Evolutionary conservation across 805 yeast genomes (phyloP).

Genomic region (Wickerhamiella qilinensis): DNA sequence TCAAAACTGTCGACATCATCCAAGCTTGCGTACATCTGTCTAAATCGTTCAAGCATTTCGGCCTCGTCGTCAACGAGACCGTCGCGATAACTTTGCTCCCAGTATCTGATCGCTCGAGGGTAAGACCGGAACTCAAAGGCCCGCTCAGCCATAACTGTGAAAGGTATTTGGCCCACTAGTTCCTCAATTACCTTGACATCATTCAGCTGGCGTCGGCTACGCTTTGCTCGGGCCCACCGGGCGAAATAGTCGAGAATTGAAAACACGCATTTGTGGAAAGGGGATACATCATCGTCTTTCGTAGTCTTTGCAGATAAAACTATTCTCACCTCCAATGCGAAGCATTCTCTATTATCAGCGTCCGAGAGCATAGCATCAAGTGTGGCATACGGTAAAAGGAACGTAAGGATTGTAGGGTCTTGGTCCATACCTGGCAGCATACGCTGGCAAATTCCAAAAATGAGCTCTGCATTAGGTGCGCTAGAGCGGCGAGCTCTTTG

Average conservation of each 20-base stretch:
- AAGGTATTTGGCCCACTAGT: slow-evolving; percentile 29
- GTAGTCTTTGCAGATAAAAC: slow-evolving; percentile 36
- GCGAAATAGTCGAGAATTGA: slow-evolving; percentile 68
- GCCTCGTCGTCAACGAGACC: slow-evolving; percentile 14
- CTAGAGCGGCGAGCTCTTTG: slow-evolving; percentile 25
- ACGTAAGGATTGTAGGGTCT: slow-evolving; percentile 37
- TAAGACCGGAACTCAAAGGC: slow-evolving; percentile 73
- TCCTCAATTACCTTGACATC: slow-evolving; percentile 7
- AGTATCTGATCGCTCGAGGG: slow-evolving; percentile 72
- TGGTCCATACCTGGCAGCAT: slow-evolving; percentile 52
- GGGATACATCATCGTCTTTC: slow-evolving; percentile 38
- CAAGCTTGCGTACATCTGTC: slow-evolving; percentile 67
- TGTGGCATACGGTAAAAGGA: slow-evolving; percentile 61
- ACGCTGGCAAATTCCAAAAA: slow-evolving; percentile 47
- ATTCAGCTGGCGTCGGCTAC: slow-evolving; percentile 9
- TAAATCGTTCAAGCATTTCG: slow-evolving; percentile 26
- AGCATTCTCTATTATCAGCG: slow-evolving; percentile 26
- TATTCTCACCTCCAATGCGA: slow-evolving; percentile 42
- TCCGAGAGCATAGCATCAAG: slow-evolving; percentile 42
- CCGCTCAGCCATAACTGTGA: slow-evolving; percentile 53
- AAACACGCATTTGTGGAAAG: slow-evolving; percentile 60
- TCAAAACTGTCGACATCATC: slow-evolving; percentile 83
- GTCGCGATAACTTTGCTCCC: slow-evolving; percentile 56
- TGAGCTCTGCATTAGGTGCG: slow-evolving; percentile 24
- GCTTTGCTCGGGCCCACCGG: slow-evolving; percentile 40